A percentile compares a stretch with the other conserved stretches of the same genome.
These are phyloP conservation scores for Aquilaria malaccensis DNA, from an alignment of 345 rosid species.

Conservation along the genomic window DNA sequence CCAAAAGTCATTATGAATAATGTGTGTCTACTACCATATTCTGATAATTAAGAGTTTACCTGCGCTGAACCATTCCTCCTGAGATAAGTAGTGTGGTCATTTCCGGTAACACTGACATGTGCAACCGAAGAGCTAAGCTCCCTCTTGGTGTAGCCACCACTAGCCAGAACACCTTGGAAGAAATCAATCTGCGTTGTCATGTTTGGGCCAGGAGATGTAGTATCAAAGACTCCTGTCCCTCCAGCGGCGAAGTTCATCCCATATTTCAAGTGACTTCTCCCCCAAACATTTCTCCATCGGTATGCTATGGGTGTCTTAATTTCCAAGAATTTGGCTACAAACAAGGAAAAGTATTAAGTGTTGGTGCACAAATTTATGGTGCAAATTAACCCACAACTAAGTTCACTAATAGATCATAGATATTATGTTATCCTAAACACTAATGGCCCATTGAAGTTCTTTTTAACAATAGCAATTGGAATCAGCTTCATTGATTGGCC, in stretches of 20 bases:
- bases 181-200: conserved; percentile 67
- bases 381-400: no score
- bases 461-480: no score
- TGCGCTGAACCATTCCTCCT: conserved; percentile 28
- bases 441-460: no score
- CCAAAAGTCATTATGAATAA: no score
- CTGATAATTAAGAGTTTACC: conserved; percentile 21
- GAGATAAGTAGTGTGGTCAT: conserved; percentile 53
- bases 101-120: conserved; percentile 59
- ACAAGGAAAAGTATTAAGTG: no score
- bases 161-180: conserved; percentile 33
- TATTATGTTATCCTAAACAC: no score
- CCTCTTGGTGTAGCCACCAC: conserved; percentile 23
- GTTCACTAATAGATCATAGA: no score
- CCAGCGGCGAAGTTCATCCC: conserved; percentile 88
- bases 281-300: conserved; percentile 30
- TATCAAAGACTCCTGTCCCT: conserved; percentile 73
- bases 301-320: conserved; percentile 63
- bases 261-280: conserved; percentile 16
- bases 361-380: no score
- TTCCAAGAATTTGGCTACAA: conserved; percentile 50
- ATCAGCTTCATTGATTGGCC: no score
- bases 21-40: no score
- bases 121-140: conserved; percentile 44
- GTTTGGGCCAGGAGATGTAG: conserved; percentile 38